phyloP scores from a whole-genome alignment of 2,329 filamentous ascomycete species.

The Colletotrichum paranaense region DNA sequence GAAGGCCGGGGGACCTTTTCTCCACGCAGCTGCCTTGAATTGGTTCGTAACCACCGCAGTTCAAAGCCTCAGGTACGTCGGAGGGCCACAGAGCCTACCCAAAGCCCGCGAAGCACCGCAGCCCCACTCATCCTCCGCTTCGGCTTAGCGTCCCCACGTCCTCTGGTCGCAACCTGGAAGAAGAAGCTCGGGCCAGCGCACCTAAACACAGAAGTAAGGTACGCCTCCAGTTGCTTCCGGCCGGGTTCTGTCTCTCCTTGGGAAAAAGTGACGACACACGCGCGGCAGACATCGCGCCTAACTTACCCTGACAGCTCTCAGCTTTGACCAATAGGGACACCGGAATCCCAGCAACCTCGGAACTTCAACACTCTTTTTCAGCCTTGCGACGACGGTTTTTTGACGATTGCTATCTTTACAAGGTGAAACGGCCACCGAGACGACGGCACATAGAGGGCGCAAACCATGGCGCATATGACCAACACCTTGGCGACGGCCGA shows the following conservation, averaged over 20 bases:
- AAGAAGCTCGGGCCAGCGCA: slow-evolving; percentile 17
- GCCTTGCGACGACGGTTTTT: slow-evolving; percentile 12
- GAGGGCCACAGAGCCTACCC: neutral
- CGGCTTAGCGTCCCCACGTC: neutral
- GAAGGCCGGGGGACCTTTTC: slow-evolving; percentile 28
- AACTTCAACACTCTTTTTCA: slow-evolving; percentile 6
- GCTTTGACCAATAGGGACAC: slow-evolving; percentile 26
- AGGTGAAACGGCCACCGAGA: neutral
- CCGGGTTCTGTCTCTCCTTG: neutral
- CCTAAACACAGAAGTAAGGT: too few species aligned
- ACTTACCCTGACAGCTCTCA: slow-evolving; percentile 16
- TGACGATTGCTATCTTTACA: neutral
- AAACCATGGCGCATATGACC: slow-evolving; percentile 45
- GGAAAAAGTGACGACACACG: slow-evolving; percentile 27
- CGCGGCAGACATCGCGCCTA: slow-evolving; percentile 13
- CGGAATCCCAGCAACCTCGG: neutral
- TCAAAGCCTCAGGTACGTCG: slow-evolving; percentile 27
- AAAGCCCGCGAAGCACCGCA: neutral
- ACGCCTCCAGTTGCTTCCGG: neutral
- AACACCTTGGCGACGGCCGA: slow-evolving; percentile 80
- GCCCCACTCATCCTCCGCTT: too few species aligned
- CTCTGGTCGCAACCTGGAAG: neutral
- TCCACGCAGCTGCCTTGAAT: slow-evolving; percentile 36
- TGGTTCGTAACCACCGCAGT: slow-evolving; percentile 19
- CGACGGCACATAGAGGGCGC: neutral